Evolutionary conservation across 2,329 filamentous ascomycete species (phyloP).

Genomic region (Beauveria sp.): DNA sequence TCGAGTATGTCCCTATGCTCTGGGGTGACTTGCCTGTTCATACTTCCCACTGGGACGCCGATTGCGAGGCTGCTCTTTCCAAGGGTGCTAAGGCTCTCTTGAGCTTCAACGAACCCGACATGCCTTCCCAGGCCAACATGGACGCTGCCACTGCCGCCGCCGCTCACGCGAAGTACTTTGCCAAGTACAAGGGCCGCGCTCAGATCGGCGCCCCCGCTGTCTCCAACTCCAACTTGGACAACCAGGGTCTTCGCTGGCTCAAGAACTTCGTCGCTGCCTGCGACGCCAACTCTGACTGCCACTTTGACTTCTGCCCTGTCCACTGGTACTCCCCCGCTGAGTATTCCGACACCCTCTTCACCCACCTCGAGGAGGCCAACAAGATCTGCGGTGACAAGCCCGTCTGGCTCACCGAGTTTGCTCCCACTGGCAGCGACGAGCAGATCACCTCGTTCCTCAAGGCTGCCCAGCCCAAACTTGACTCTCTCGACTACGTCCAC

Average conservation of each 20-base stretch:
- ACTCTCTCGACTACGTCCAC: slow-evolving; percentile 42
- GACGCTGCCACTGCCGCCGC: slow-evolving; percentile 42
- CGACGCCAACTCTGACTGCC: slow-evolving; percentile 35
- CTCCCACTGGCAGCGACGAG: slow-evolving; percentile 37
- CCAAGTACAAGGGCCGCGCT: slow-evolving; percentile 44
- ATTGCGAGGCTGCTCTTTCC: slow-evolving; percentile 44
- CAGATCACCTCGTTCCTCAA: slow-evolving; percentile 41
- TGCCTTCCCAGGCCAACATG: slow-evolving; percentile 51
- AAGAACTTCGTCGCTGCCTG: slow-evolving; percentile 45
- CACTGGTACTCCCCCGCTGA: slow-evolving; percentile 55
- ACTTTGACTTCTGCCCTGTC: slow-evolving; percentile 51
- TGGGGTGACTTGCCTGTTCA: slow-evolving; percentile 44
- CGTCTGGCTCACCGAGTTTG: slow-evolving; percentile 61
- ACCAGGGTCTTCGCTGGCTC: slow-evolving; percentile 52
- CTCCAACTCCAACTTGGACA: slow-evolving; percentile 46
- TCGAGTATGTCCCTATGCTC: slow-evolving; percentile 61
- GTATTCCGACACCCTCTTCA: slow-evolving; percentile 43
- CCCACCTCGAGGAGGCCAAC: slow-evolving; percentile 42
- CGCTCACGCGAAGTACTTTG: slow-evolving; percentile 46
- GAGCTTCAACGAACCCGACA: slow-evolving; percentile 68
- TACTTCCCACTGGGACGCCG: slow-evolving; percentile 40
- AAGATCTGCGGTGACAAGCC: slow-evolving; percentile 39
- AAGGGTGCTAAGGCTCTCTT: slow-evolving; percentile 50
- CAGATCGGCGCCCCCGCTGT: slow-evolving; percentile 53
- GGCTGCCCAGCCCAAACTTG: slow-evolving; percentile 40